A percentile compares a stretch with the other conserved stretches of the same genome.
Conservation (phyloP, 148 eudicot genomes). For the Persicaria tinctoria region DNA sequence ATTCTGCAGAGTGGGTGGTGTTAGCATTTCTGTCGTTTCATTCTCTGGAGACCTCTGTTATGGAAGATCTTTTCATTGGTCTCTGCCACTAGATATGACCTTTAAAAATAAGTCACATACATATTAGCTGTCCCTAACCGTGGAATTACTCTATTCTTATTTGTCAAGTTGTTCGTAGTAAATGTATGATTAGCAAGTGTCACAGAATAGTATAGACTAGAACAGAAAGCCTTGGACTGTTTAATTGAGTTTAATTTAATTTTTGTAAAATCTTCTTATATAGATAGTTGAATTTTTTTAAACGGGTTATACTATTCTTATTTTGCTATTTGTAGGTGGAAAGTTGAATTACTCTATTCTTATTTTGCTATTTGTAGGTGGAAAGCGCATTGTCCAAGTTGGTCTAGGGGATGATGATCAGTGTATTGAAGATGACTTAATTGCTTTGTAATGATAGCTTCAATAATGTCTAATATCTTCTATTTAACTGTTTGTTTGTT, state of each 20-base stretch:
- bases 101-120: neutral
- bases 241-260: neutral
- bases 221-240: neutral
- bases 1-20: neutral
- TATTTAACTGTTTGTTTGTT: neutral
- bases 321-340: neutral
- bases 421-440: conserved; percentile 93
- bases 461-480: neutral
- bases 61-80: neutral
- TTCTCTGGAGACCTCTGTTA: neutral
- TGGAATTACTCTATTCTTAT: neutral
- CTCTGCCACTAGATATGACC: neutral
- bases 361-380: conserved; percentile 44
- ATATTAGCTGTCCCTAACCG: neutral
- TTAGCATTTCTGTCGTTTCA: neutral
- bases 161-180: neutral
- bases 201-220: neutral
- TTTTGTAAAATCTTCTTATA: neutral
- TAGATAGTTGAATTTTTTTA: neutral
- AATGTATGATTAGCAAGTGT: neutral
- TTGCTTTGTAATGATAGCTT: conserved; percentile 56
- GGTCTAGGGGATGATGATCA: conserved; percentile 98
- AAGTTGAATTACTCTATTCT: neutral
- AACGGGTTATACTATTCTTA: neutral
- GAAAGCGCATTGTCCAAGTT: conserved; percentile 71